Conservation (phyloP, 1,284 basidiomycete genomes). For the Trichosporon sp. region DNA sequence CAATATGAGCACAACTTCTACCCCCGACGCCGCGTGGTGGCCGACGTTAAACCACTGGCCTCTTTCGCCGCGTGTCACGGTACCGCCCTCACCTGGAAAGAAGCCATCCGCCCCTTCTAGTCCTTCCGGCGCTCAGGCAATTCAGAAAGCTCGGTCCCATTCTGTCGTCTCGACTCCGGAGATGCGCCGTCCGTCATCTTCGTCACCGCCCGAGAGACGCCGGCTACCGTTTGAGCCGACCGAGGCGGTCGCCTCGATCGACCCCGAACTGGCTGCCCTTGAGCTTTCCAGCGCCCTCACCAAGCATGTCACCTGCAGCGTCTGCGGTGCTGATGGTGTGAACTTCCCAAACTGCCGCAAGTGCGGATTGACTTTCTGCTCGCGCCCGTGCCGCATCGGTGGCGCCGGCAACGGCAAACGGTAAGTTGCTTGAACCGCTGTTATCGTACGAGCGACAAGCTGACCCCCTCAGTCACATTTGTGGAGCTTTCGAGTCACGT, state of each 20-base stretch:
- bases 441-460: too few species aligned
- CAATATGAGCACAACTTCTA: not conserved
- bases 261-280: slow-evolving; percentile 37
- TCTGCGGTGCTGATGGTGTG: slow-evolving; percentile 37
- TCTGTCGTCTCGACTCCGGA: not conserved
- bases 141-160: not conserved
- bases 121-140: not conserved
- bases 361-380: slow-evolving; percentile 43
- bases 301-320: slow-evolving; percentile 39
- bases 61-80: not conserved
- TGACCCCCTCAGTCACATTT: slow-evolving; percentile 29
- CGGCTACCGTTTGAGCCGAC: slow-evolving; percentile 30
- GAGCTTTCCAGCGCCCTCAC: slow-evolving; percentile 40
- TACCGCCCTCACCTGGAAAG: slow-evolving; percentile 32
- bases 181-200: not conserved
- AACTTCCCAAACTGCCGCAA: slow-evolving; percentile 47
- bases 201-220: not conserved
- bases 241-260: slow-evolving; percentile 31
- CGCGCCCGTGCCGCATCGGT: slow-evolving; percentile 39
- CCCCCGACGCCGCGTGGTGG: slow-evolving; percentile 8
- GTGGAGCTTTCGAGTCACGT: slow-evolving; percentile 34
- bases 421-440: slow-evolving; percentile 18
- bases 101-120: not conserved
- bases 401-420: slow-evolving; percentile 42
- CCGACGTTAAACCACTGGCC: slow-evolving; percentile 19